Evolutionary conservation across 129 eudicot species (phyloP), one percentile per base, ranked within the genome.

Genomic region (Apium graveolens): DNA sequence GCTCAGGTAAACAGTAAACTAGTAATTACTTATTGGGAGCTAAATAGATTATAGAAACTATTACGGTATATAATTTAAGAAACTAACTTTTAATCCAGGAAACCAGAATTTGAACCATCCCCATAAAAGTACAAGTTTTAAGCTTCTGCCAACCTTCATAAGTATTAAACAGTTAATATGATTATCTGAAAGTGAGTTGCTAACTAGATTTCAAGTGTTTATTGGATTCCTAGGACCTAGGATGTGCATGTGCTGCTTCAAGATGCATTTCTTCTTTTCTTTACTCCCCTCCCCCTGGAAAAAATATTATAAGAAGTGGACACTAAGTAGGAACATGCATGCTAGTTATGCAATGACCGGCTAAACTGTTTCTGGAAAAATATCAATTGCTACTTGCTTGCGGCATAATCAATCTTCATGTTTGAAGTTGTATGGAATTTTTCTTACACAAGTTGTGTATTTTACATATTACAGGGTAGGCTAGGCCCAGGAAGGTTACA

Each of bases 401-500:
- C 48, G 7, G 7, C 21, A 46, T 70, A 3, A 27, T 41, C 4
- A 5, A 4, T 41, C 45, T 41, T 38, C 32, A 13, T 9, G 2
- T 72, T 11, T 65, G 71, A 39, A 65, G 71, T 65, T 63, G 20
- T 65, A 38, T 65, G 71, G 21, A 29, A 4, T 7, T 39, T 20
- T 11, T 24, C 0, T n/a, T 38, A 70, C n/a, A 7, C 32, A 72
- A 39, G 26, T 41, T 24, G 7, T 41, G 16, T 5, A 32, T 34
- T 74, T 46, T 74, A 53, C 65, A 70, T 76, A 21, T 48, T 84
- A 48, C 82, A 95, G 99, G 99, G 99, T 73, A 86, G 99, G 89
- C 78, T 95, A 83, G 99, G 99, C 60, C 99, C 99, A 6, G 99
- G 99, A 81, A 90, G 99, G 83, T 82, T 95, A 88, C 99, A 95